Conservation (phyloP, 352 stramenopile species). For the Halophytophthora polymorphica region DNA sequence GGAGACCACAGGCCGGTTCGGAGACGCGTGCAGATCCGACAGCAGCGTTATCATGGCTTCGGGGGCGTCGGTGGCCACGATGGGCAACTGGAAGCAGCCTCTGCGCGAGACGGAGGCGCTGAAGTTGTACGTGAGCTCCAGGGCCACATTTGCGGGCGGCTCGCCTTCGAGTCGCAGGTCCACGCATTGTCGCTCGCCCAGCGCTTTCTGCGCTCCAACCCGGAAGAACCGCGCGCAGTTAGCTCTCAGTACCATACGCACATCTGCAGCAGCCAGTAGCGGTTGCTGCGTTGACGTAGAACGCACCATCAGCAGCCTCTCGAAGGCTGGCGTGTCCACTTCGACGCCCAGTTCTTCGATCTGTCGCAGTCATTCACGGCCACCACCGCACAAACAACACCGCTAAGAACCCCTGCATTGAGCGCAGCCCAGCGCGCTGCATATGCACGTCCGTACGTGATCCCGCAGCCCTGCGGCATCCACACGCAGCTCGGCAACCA, state of each 20-base stretch:
- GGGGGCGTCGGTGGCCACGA: constrained; percentile 25
- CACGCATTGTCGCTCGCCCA: constrained; percentile 36
- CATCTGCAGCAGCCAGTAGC: too few relatives aligned
- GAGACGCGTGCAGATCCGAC: constrained; percentile 29
- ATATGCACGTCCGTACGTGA: constrained; percentile 22
- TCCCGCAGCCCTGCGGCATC: constrained; percentile 25
- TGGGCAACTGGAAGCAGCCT: constrained; percentile 38
- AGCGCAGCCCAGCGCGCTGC: background rate
- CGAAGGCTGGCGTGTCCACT: constrained; percentile 30
- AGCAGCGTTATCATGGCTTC: constrained; percentile 38
- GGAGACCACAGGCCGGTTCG: constrained; percentile 31
- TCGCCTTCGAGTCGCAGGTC: constrained; percentile 29
- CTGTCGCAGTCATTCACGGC: constrained; percentile 12
- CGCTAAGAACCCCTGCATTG: too few relatives aligned
- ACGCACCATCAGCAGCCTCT: constrained; percentile 31
- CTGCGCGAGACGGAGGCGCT: constrained; percentile 50
- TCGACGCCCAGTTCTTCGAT: constrained; percentile 62
- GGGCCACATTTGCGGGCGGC: constrained; percentile 14
- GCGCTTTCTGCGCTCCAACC: constrained; percentile 28
- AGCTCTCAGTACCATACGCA: too few relatives aligned
- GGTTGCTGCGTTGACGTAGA: too few relatives aligned
- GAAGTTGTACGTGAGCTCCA: constrained; percentile 66
- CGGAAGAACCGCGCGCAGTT: background rate
- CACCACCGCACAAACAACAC: background rate
- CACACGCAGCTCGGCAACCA: constrained; percentile 38